A percentile compares a stretch with the other conserved stretches of the same genome.
Evolutionary conservation across 2,329 filamentous ascomycete species (phyloP).

Genomic region (Talaromyces sp.): DNA sequence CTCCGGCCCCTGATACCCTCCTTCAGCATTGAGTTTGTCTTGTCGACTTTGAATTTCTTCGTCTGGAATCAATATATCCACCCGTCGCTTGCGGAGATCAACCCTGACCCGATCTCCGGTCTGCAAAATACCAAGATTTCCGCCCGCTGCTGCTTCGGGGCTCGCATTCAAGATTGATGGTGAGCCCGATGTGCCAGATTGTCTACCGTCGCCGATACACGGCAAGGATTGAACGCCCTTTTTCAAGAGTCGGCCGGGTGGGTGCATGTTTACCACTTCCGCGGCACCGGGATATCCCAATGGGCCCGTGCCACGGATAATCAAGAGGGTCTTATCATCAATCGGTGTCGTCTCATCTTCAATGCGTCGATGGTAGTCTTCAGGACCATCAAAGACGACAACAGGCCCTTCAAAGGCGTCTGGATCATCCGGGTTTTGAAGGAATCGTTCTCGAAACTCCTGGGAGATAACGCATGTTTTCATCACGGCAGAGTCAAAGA

Average conservation of each 20-base stretch:
- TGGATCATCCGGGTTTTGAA: constrained; percentile 45
- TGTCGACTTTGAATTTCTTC: constrained; percentile 43
- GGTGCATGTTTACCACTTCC: constrained; percentile 54
- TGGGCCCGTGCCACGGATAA: constrained; percentile 51
- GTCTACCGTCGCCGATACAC: constrained; percentile 54
- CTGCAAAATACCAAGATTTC: constrained; percentile 50
- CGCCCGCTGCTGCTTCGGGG: constrained; percentile 54
- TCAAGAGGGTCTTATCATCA: constrained; percentile 44
- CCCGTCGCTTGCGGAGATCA: constrained; percentile 48
- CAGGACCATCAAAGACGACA: constrained; percentile 51
- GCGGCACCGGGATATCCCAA: constrained; percentile 51
- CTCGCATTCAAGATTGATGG: constrained; percentile 56
- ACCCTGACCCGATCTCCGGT: constrained; percentile 52
- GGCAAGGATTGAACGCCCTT: constrained; percentile 47
- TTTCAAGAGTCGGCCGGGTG: constrained; percentile 44
- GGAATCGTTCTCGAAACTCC: constrained; percentile 45
- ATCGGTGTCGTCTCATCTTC: constrained; percentile 40
- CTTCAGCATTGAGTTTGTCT: constrained; percentile 34
- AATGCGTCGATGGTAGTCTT: constrained; percentile 47
- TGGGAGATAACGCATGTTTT: constrained; percentile 51
- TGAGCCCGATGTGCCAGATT: constrained; percentile 54
- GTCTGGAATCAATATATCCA: constrained; percentile 46
- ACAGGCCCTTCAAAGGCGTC: constrained; percentile 49
- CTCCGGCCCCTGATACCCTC: constrained; percentile 39
- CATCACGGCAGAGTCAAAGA: constrained; percentile 54